Evolutionary conservation across 1,139 yeast species (phyloP).

Genomic region (Suhomyces ambrosiae): DNA sequence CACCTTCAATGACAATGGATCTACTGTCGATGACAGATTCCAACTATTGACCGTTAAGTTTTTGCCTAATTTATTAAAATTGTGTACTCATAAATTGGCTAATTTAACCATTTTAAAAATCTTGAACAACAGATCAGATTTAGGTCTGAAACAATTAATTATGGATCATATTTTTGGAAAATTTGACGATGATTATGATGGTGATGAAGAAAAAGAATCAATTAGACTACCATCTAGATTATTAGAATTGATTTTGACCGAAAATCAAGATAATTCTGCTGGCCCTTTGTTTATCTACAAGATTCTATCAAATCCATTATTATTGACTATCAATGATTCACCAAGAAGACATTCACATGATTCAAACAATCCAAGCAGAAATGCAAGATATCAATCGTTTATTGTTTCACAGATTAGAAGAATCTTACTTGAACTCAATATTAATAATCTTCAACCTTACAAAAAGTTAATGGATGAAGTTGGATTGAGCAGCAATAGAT

Average conservation of each 20-base stretch:
- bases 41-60: constrained; percentile 50
- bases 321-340: constrained; percentile 43
- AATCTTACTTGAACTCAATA: constrained; percentile 59
- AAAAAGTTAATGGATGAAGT: constrained; percentile 91
- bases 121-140: constrained; percentile 68
- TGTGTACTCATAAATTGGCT: constrained; percentile 86
- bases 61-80: constrained; percentile 59
- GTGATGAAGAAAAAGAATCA: constrained; percentile 18
- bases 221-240: constrained; percentile 30
- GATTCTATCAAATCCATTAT: constrained; percentile 64
- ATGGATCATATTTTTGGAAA: constrained; percentile 67
- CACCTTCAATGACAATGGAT: constrained; percentile 67
- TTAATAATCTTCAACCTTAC: constrained; percentile 66
- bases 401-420: constrained; percentile 62
- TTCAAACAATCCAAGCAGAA: constrained; percentile 18
- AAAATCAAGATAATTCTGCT: constrained; percentile 56
- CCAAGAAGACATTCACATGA: constrained; percentile 8
- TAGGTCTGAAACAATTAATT: constrained; percentile 60
- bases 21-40: constrained; percentile 33
- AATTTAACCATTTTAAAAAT: constrained; percentile 81
- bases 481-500: constrained; percentile 57
- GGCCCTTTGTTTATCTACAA: constrained; percentile 89
- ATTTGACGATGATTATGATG: constrained; percentile 28
- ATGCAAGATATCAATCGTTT: constrained; percentile 55
- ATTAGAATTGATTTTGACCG: constrained; percentile 50